These are phyloP conservation scores for Clitoria ternatea DNA, from an alignment of 306 rosid genomes.

Conservation along the genomic window DNA sequence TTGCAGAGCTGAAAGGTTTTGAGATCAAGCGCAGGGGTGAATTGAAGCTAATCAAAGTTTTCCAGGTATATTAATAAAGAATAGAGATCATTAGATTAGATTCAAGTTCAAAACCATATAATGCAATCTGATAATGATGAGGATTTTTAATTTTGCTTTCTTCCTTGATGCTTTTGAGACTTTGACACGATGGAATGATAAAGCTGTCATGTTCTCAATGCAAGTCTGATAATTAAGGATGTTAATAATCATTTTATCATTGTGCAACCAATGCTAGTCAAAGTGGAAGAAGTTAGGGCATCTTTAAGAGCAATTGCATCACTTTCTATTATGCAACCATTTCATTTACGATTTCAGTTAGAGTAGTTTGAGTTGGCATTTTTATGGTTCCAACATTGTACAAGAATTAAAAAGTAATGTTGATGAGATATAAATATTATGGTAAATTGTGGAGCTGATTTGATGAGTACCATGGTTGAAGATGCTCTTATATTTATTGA, in stretches of 20 bases:
- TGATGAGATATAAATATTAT: no score
- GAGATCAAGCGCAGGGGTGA: conserved; percentile 99
- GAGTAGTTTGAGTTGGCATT: no score
- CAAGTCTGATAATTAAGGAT: conserved; percentile 1
- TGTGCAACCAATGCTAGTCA: conserved; percentile 12
- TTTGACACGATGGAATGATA: neutral
- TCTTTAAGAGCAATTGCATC: no score
- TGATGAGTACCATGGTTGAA: no score
- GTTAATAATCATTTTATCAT: no score
- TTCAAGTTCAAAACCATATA: neutral
- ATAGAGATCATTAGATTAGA: conserved; percentile 6
- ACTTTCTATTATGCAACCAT: no score
- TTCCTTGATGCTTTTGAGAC: neutral
- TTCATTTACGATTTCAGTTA: no score
- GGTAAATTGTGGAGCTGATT: no score
- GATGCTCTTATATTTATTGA: neutral
- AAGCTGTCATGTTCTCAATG: neutral
- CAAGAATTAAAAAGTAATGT: no score
- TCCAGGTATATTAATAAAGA: conserved; percentile 65
- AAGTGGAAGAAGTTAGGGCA: neutral
- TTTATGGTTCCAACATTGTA: no score
- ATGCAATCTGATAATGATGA: conserved; percentile 9
- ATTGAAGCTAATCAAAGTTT: conserved; percentile 96
- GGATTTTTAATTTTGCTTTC: conserved; percentile 6
- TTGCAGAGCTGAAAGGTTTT: conserved; percentile 98